phyloP scores from a whole-genome alignment of 108 stramenopile genomes.

The Asterionellopsis glacialis region DNA sequence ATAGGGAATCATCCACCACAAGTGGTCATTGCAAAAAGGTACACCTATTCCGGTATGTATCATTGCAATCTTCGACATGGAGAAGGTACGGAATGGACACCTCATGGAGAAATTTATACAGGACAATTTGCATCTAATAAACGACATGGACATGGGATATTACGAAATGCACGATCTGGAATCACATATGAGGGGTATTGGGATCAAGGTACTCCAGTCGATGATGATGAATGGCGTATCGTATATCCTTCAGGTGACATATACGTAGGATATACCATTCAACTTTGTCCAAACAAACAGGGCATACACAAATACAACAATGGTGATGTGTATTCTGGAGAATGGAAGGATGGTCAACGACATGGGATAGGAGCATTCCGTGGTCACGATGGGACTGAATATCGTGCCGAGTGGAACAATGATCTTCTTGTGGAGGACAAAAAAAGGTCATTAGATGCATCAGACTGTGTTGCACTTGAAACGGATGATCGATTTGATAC shows the following conservation, averaged over 20 bases:
- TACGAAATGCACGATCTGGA: neutral
- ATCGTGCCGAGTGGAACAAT: slow-evolving; percentile 25
- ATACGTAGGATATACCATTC: neutral
- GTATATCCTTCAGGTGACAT: neutral
- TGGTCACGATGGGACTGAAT: slow-evolving; percentile 9
- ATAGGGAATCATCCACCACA: neutral
- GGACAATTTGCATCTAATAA: slow-evolving; percentile 1
- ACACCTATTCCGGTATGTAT: neutral
- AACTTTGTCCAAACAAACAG: neutral
- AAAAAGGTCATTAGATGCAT: neutral
- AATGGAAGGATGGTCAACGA: slow-evolving; percentile 25
- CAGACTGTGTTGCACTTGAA: neutral
- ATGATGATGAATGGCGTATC: neutral
- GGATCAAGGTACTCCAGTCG: neutral
- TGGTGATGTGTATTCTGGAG: slow-evolving; percentile 35
- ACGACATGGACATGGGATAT: slow-evolving; percentile 5
- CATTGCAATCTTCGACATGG: slow-evolving; percentile 3
- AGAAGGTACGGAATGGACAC: slow-evolving; percentile 7
- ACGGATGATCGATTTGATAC: neutral
- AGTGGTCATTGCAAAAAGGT: neutral
- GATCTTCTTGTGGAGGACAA: neutral
- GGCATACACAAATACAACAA: slow-evolving; percentile 8
- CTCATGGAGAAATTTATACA: slow-evolving; percentile 4
- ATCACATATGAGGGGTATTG: neutral
- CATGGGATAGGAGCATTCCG: slow-evolving; percentile 22